Conservation (phyloP, 208 protist genomes). For the Acanthamoeba royreba region DNA sequence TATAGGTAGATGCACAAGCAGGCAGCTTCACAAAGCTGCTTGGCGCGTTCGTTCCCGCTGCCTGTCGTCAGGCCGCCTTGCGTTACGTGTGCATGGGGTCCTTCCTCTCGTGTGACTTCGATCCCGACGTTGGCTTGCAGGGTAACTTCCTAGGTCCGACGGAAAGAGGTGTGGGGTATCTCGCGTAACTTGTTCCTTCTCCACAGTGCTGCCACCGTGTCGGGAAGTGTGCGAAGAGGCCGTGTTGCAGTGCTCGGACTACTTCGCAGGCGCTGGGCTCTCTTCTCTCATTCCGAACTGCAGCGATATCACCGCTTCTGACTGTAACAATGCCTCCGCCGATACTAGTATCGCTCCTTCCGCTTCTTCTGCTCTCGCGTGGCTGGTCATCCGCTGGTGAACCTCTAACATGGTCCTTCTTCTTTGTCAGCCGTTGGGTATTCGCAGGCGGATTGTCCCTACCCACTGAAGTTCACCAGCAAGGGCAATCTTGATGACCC, state of each 20-base stretch:
- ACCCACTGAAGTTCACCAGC: neutral
- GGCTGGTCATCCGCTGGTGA: no score
- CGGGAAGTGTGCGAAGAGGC: neutral
- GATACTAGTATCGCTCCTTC: neutral
- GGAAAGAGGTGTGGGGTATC: no score
- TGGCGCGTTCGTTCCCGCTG: neutral
- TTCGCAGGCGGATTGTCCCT: neutral
- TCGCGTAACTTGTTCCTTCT: neutral
- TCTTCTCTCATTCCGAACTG: neutral
- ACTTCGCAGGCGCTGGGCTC: neutral
- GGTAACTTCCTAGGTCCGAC: no score
- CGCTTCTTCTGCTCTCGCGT: neutral
- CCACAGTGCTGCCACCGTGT: neutral
- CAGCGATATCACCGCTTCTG: neutral
- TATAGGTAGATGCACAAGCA: neutral
- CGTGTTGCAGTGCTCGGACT: neutral
- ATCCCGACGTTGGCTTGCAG: neutral
- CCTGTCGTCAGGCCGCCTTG: neutral
- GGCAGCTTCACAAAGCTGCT: neutral
- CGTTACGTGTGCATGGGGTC: neutral
- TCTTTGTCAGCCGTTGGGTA: neutral
- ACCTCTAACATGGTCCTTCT: no score
- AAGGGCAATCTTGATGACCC: neutral
- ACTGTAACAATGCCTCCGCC: neutral
- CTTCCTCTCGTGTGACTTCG: neutral